Conservation (phyloP, 306 rosid species). For the Cucurbita pepo region DNA sequence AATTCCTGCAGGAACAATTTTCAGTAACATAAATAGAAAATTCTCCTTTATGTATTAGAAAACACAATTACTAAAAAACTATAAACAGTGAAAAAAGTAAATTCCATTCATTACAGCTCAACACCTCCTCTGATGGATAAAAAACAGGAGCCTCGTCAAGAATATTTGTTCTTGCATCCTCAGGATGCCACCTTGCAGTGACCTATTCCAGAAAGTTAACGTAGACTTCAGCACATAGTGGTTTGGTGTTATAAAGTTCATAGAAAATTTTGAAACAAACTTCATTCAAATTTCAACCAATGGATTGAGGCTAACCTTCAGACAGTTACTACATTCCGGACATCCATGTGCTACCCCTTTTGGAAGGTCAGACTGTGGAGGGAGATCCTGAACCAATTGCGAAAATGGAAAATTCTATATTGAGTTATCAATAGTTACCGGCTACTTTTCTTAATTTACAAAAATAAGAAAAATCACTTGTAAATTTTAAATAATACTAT, state of each 20-base stretch:
- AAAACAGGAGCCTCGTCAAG: constrained; percentile 54
- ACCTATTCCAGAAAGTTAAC: constrained; percentile 39
- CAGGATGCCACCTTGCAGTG: constrained; percentile 66
- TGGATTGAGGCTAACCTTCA: constrained; percentile 30
- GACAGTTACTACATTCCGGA: constrained; percentile 43
- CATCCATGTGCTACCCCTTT: constrained; percentile 52
- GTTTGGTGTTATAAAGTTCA: constrained; percentile 4
- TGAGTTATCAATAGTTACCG: not conserved
- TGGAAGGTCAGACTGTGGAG: constrained; percentile 26
- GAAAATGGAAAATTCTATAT: not conserved
- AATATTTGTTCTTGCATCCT: constrained; percentile 38
- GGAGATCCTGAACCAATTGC: constrained; percentile 19
- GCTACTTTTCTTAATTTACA: not conserved
- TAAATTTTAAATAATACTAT: not conserved
- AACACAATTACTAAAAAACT: not conserved
- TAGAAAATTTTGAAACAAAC: constrained; percentile 4
- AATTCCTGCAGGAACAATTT: constrained; percentile 49
- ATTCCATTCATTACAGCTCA: constrained; percentile 2
- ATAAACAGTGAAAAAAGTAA: constrained; percentile 4
- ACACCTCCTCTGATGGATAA: constrained; percentile 77
- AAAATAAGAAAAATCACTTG: not conserved
- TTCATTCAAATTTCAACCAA: not conserved
- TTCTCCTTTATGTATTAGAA: not conserved
- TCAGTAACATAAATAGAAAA: constrained; percentile 4
- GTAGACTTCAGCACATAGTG: not conserved